Percentiles rank a stretch among this genome's conserved stretches.
These are phyloP conservation scores for Verticillium dahliae DNA, from an alignment of 2,329 filamentous ascomycete genomes.

Conservation along the genomic window DNA sequence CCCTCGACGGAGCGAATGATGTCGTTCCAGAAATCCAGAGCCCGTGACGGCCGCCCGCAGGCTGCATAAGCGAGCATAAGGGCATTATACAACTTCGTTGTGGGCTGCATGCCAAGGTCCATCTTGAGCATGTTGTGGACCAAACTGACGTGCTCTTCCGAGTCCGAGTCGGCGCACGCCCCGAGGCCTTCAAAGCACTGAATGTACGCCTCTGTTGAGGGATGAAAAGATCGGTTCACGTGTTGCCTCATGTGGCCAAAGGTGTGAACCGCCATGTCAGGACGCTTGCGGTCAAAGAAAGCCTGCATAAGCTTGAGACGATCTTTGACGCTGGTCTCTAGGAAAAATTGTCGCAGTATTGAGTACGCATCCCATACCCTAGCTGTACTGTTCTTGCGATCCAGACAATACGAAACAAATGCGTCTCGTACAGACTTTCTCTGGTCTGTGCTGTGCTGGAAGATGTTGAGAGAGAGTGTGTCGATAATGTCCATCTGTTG, in stretches of 20 bases:
- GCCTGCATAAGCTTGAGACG: slow-evolving; percentile 71
- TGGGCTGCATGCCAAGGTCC: slow-evolving; percentile 71
- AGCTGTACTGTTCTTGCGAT: slow-evolving; percentile 54
- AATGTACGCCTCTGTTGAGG: slow-evolving; percentile 69
- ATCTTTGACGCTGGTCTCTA: slow-evolving; percentile 56
- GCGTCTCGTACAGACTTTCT: slow-evolving; percentile 58
- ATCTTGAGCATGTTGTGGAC: slow-evolving; percentile 94
- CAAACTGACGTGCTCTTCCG: slow-evolving; percentile 57
- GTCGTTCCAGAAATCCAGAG: slow-evolving; percentile 75
- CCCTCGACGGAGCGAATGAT: slow-evolving; percentile 82
- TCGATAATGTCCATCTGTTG: slow-evolving; percentile 77
- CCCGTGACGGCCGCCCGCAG: slow-evolving; percentile 58
- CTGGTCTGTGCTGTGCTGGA: slow-evolving; percentile 64
- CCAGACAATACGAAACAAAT: slow-evolving; percentile 62
- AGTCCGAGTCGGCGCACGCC: slow-evolving; percentile 30
- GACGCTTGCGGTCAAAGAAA: slow-evolving; percentile 71
- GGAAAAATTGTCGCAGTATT: slow-evolving; percentile 58
- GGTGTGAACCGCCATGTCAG: slow-evolving; percentile 79
- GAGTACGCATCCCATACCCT: slow-evolving; percentile 61
- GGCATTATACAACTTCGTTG: slow-evolving; percentile 72
- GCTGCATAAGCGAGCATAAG: slow-evolving; percentile 81
- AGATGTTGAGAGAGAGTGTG: slow-evolving; percentile 68
- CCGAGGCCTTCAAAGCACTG: slow-evolving; percentile 72
- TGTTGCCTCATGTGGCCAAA: slow-evolving; percentile 94
- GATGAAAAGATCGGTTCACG: slow-evolving; percentile 53